These are phyloP conservation scores for Passiflora organensis DNA, from an alignment of 345 rosid species.

Conservation along the genomic window DNA sequence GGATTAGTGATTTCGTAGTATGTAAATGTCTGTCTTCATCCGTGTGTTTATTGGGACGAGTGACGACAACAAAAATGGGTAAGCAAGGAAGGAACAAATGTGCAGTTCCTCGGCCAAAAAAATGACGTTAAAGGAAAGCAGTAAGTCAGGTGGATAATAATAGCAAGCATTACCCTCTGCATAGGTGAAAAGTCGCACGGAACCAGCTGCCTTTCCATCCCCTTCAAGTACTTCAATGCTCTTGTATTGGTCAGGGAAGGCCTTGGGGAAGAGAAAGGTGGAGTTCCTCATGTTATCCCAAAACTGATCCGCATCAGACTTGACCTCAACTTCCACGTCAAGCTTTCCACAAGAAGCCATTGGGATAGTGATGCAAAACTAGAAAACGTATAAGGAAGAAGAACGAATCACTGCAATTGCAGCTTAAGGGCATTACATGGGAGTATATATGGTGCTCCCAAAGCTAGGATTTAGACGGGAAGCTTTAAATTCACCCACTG, in stretches of 20 bases:
- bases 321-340: conserved; percentile 65
- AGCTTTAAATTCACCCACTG: conserved; percentile 25
- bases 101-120: too few species aligned
- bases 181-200: conserved; percentile 63
- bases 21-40: too few species aligned
- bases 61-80: too few species aligned
- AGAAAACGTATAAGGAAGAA: neutral
- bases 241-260: conserved; percentile 72
- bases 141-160: too few species aligned
- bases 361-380: neutral
- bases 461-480: neutral
- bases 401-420: neutral
- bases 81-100: too few species aligned
- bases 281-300: conserved; percentile 65
- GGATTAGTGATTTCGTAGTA: too few species aligned
- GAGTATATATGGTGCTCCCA: conserved; percentile 5
- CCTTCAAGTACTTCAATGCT: conserved; percentile 74
- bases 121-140: too few species aligned
- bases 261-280: conserved; percentile 52
- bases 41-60: too few species aligned
- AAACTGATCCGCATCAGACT: conserved; percentile 59
- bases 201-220: conserved; percentile 73
- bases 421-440: neutral
- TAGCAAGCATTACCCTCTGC: conserved; percentile 46
- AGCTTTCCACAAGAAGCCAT: conserved; percentile 62